Evolutionary conservation across 2,329 filamentous ascomycete genomes (phyloP).

Genomic region (Calonectria hongkongensis): DNA sequence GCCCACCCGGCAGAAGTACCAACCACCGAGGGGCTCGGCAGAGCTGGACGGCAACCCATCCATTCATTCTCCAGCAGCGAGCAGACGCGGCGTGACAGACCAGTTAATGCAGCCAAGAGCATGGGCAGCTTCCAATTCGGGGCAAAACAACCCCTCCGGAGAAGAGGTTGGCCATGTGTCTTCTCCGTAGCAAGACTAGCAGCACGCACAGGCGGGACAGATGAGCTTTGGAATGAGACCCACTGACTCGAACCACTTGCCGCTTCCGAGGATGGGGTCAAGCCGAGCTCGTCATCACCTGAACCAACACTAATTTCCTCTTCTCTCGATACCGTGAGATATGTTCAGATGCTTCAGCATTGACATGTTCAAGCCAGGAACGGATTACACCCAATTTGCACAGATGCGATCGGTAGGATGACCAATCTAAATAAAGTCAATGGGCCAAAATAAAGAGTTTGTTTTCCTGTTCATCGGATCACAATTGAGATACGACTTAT

Average conservation of each 20-base stretch:
- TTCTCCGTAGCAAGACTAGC: background rate
- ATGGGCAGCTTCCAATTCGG: background rate
- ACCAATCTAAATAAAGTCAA: background rate
- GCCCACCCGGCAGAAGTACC: conserved; percentile 1
- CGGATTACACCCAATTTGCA: background rate
- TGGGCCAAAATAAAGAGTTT: background rate
- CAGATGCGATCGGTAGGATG: background rate
- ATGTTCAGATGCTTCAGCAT: background rate
- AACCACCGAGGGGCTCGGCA: conserved; percentile 17
- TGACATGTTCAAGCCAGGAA: background rate
- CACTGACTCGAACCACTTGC: background rate
- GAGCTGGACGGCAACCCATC: background rate
- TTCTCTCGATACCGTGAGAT: background rate
- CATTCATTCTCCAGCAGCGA: background rate
- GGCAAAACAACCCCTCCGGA: background rate
- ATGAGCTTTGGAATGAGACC: background rate
- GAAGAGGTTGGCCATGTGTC: background rate
- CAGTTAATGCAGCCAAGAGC: background rate
- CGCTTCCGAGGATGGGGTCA: background rate
- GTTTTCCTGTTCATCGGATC: too few species aligned
- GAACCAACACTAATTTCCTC: background rate
- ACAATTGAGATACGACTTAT: too few species aligned
- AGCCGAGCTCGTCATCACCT: background rate
- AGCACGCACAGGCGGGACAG: background rate
- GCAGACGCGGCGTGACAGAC: conserved; percentile 4